Evolutionary conservation across 306 rosid genomes (phyloP), one percentile per base, ranked within the genome.

Genomic region (Sesbania bispinosa): DNA sequence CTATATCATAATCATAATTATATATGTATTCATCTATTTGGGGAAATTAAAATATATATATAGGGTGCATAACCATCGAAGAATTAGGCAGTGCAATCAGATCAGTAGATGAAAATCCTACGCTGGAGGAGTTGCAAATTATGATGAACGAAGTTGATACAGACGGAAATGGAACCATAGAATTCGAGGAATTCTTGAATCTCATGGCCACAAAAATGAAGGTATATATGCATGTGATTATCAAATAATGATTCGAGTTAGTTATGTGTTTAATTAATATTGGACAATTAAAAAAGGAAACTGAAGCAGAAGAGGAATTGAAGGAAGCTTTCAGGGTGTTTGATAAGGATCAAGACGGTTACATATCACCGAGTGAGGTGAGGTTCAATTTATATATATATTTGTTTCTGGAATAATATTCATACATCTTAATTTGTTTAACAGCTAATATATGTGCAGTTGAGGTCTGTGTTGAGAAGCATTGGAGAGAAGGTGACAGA

Each of bases 301-400:
- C 29, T 11, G 88, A 86, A 26, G 88, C 79, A 1, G 92, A 83
- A n/a, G 83, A 78, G 23, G 88, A 89, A 75, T 16, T 89, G 62
- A 81, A 67, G 78, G 90, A 79, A 79, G 88, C 96, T 29, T 89
- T 88, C 18, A 78, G 69, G 71, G 87, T 84, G 57, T 88, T 88
- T 32, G 95, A 86, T 79, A 86, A 78, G 45, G 90, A 88, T 76
- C 85, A 80, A 76, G 88, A 88, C 70, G 94, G 90, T 39, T 86
- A 86, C 76, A 84, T 86, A 55, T 88, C 95, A 46, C 79, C 82
- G 14, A 80, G n/a, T 10, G 94, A 88, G 94, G 90, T 88, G 67
- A 18, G 57, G 4, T 53, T 67, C 10, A 27, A 36, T 29, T 19
- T 10, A 50, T 1, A 13, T 13, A 46, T 39, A 10, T 9, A 39